Base-by-base conservation (phyloP, 192 early-diverging fungal genomes). In the Kappamyces sp. region DNA sequence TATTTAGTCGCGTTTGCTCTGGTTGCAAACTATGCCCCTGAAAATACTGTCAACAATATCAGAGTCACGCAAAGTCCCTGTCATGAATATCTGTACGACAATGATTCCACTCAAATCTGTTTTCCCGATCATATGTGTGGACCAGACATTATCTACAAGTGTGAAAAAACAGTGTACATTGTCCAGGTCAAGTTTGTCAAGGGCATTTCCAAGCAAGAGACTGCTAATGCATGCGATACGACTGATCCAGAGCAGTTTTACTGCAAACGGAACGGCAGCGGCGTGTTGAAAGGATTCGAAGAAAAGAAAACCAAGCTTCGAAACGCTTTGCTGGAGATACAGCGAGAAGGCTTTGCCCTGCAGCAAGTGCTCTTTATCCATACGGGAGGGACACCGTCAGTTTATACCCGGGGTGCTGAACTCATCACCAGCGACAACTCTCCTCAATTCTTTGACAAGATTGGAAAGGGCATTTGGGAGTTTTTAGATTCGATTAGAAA, bases 391-490 rank as follows among this genome's bases (percentile, higher is more conserved):
- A 47, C 1, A 7, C 49, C 42, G 40, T 55, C 62, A 39, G 46
- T 2, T 49, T 47, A 49, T 12, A 61, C 40, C 50, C 50, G 47
- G 3, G 9, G 40, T 51, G 58, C 53, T 39, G 10, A 1, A n/a
- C 50, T 64, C 36, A 63, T 64, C 2, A 48, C 34, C 40, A 36
- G 58, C 41, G 1, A 9, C 13, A 47, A 48, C 7, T 9, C 51
- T 64, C 57, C 62, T 12, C 0, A 60, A 1, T 59, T 64, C 58
- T 64, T 64, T 60, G 43, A 64, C 57, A 35, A 59, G 8, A 7
- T 64, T 2, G 10, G 44, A 0, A 5, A 1, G 1, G 60, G 43
- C 2, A 64, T 64, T 48, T 64, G 62, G 62, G 33, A 23, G 47
- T 15, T 64, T 48, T 64, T 62, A 52, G 55, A 64, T 51, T 46